phyloP scores from a whole-genome alignment of 1,284 basidiomycete species.

The Exobasidium cylindrosporum region DNA sequence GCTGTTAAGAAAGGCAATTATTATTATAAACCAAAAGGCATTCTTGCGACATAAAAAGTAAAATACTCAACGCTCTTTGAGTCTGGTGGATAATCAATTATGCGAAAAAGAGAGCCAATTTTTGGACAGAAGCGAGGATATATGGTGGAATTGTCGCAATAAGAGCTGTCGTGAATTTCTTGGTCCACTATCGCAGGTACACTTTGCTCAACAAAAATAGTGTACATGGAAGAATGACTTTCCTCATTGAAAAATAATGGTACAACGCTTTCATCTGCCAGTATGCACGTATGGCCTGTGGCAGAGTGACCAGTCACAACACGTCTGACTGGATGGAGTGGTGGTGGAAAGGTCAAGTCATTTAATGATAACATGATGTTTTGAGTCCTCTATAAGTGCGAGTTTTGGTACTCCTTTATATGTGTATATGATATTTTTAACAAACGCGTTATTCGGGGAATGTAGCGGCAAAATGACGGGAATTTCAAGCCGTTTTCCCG shows the following conservation, averaged over 20 bases:
- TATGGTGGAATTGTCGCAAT: not conserved
- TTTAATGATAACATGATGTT: too few species aligned
- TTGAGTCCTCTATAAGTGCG: too few species aligned
- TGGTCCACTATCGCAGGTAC: not conserved
- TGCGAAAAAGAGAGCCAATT: not conserved
- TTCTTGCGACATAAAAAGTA: too few species aligned
- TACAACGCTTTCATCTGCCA: not conserved
- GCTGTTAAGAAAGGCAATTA: too few species aligned
- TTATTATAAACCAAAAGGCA: too few species aligned
- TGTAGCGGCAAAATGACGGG: too few species aligned
- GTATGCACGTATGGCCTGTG: not conserved
- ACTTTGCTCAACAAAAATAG: not conserved
- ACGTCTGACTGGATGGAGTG: not conserved
- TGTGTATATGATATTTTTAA: too few species aligned
- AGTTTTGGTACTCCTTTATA: too few species aligned
- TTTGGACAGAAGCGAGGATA: not conserved
- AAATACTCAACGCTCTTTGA: too few species aligned
- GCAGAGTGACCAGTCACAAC: conserved; percentile 1
- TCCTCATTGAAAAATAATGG: not conserved
- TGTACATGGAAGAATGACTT: not conserved
- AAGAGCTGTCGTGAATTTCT: not conserved
- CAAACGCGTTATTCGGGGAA: too few species aligned
- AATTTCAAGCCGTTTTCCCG: too few species aligned
- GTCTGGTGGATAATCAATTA: not conserved
- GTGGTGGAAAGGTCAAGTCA: too few species aligned